Evolutionary conservation across 2,329 filamentous ascomycete genomes (phyloP).

Genomic region (Sporothrix inflata): DNA sequence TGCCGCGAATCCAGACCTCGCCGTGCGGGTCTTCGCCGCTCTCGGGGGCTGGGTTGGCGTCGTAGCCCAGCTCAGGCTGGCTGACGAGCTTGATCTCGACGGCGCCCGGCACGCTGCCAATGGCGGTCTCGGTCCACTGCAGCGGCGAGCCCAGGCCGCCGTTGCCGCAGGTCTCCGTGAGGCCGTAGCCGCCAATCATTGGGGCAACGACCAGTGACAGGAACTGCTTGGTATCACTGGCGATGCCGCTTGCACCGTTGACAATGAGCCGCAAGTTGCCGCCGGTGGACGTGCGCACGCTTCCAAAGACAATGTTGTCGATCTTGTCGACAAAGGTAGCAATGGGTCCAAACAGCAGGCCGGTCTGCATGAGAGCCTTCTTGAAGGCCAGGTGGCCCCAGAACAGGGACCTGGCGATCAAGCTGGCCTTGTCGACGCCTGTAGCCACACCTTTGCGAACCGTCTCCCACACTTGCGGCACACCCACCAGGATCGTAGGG

Average conservation of each 20-base stretch:
- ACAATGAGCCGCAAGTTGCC: slow-evolving; percentile 86
- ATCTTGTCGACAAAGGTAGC: slow-evolving; percentile 58
- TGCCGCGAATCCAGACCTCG: slow-evolving; percentile 87
- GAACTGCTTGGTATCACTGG: slow-evolving; percentile 85
- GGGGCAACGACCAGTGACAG: slow-evolving; percentile 89
- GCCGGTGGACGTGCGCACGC: slow-evolving; percentile 87
- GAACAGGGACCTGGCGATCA: slow-evolving; percentile 78
- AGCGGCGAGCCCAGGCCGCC: slow-evolving; percentile 81
- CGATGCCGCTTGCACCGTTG: slow-evolving; percentile 91
- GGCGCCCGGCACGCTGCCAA: slow-evolving; percentile 76
- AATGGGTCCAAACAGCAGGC: slow-evolving; percentile 57
- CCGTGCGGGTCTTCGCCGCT: slow-evolving; percentile 80
- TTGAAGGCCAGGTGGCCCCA: slow-evolving; percentile 66
- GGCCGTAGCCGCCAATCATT: slow-evolving; percentile 91
- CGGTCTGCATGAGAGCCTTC: slow-evolving; percentile 58
- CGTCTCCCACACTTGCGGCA: slow-evolving; percentile 96
- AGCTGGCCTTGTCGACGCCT: slow-evolving; percentile 73
- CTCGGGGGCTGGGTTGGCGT: slow-evolving; percentile 69
- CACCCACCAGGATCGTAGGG: slow-evolving; percentile 89
- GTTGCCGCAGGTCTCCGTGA: slow-evolving; percentile 90
- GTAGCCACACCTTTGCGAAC: slow-evolving; percentile 90
- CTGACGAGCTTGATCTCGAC: slow-evolving; percentile 92
- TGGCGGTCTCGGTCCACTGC: slow-evolving; percentile 75
- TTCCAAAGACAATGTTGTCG: slow-evolving; percentile 85
- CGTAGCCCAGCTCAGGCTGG: slow-evolving; percentile 86